Base-by-base conservation (phyloP, 2,329 filamentous ascomycete species). In the Daldinia eschscholtzii region DNA sequence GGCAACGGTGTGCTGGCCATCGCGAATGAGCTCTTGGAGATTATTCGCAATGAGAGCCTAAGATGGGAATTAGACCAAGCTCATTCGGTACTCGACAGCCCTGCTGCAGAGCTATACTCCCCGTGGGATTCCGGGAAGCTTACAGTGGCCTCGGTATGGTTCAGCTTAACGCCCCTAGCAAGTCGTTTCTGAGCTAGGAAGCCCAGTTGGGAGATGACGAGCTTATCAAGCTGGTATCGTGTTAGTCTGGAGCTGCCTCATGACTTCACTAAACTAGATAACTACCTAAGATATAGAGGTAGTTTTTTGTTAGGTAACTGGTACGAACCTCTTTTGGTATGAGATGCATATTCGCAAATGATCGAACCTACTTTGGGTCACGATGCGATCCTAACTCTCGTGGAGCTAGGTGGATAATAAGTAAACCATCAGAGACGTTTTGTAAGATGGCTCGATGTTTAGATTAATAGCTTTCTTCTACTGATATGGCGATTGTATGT, bases 21-120 rank as follows among this genome's bases (percentile, higher is more conserved):
- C 95, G 80, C 95, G 94, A 80, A 98, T 97, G 76, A 98, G 91
- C 87, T 98, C 95, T 81, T 98, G 95, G 57, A 98, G 87, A 80
- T 94, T 94, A 78, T 89, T 94, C 70, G 94, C 91, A 76, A 98
- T 97, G 73, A 94, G 87, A 30, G 91, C 92, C 90, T 92, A 57
- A 23, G 41, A 20, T 26, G 26, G 6, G 33, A 7, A n/a, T 55
- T 55, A 55, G 20, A 37, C 13, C 23, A 13, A 55, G 12, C 7
- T 33, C 15, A 18, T 33, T 18, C 7, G 26, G 5, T 30, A n/a
- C 30, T 18, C 15, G 46, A 18, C 18, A 10, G 10, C 26, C 13
- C 15, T 18, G 6, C 26, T 12, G 10, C 7, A 50, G 46, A 48
- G 44, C 23, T 28, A 15, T 28, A 15, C 15, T 30, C 46, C 15